Evolutionary conservation across 371 early-diverging fungal genomes (phyloP).

Genomic region (Thermomucor indicae-seudaticae): DNA sequence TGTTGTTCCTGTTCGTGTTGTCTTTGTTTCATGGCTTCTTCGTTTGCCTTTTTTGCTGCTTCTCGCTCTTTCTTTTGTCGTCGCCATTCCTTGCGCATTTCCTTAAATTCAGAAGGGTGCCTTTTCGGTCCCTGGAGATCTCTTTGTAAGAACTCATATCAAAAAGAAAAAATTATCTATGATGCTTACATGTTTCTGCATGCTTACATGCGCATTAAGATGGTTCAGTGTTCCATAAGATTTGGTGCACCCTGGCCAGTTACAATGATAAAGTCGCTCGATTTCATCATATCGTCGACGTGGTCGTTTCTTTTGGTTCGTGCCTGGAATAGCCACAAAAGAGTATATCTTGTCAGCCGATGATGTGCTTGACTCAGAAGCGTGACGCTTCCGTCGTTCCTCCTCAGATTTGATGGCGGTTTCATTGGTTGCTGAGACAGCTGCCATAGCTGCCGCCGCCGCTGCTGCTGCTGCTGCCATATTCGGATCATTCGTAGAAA

Average conservation of each 20-base stretch:
- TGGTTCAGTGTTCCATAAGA: conserved; percentile 73
- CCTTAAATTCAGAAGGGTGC: conserved; percentile 59
- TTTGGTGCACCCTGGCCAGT: conserved; percentile 60
- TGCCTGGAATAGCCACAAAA: conserved; percentile 60
- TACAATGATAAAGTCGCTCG: conserved; percentile 65
- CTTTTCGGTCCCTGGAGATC: conserved; percentile 30
- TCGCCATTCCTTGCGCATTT: conserved; percentile 54
- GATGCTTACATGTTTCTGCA: conserved; percentile 66
- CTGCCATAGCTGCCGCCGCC: conserved; percentile 4
- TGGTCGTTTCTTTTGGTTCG: conserved; percentile 62
- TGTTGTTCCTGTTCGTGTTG: conserved; percentile 12
- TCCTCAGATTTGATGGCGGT: too few species aligned
- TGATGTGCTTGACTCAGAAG: conserved; percentile 26
- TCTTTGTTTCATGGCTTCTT: conserved; percentile 28
- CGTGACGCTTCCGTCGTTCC: conserved; percentile 19
- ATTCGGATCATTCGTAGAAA: neutral
- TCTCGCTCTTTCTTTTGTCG: conserved; percentile 48
- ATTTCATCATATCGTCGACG: conserved; percentile 68
- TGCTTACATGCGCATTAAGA: conserved; percentile 67
- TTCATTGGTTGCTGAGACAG: too few species aligned
- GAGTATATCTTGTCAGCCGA: conserved; percentile 54
- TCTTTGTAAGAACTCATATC: neutral
- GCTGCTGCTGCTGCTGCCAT: conserved; percentile 1
- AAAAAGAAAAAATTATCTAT: neutral
- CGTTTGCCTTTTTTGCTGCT: conserved; percentile 28